Conservation (phyloP, 495 filamentous ascomycete genomes). For the Rhypophila decipiens region DNA sequence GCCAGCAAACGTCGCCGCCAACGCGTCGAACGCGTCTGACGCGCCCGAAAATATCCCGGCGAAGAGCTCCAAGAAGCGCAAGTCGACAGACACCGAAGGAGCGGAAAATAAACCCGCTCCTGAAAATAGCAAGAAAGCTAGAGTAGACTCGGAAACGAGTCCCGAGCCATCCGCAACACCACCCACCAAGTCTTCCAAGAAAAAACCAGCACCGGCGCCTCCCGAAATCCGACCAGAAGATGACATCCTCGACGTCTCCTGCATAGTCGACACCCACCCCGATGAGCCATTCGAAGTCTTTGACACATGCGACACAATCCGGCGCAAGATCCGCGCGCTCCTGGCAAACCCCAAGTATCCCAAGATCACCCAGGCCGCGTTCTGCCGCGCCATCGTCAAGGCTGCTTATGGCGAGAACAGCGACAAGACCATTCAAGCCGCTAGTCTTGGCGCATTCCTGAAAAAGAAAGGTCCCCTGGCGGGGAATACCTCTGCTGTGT, state of each 20-base stretch:
- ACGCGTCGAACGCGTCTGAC: background rate
- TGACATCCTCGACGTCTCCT: background rate
- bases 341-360: constrained; percentile 30
- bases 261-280: constrained; percentile 21
- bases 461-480: constrained; percentile 32
- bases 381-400: constrained; percentile 33
- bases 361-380: constrained; percentile 36
- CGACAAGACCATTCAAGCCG: constrained; percentile 1
- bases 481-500: constrained; percentile 36
- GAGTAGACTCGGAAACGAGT: no score
- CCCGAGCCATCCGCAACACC: no score
- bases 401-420: constrained; percentile 20
- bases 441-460: constrained; percentile 7
- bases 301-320: constrained; percentile 48
- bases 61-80: background rate
- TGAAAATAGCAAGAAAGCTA: background rate
- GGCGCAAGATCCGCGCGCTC: constrained; percentile 42
- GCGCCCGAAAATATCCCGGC: background rate
- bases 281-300: constrained; percentile 29
- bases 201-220: no score
- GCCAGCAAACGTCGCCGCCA: background rate
- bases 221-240: background rate
- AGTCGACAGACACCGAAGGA: background rate
- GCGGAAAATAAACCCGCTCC: background rate
- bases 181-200: no score